Base-by-base conservation (phyloP, 768 basidiomycete genomes). In the Suillus tomentosus region DNA sequence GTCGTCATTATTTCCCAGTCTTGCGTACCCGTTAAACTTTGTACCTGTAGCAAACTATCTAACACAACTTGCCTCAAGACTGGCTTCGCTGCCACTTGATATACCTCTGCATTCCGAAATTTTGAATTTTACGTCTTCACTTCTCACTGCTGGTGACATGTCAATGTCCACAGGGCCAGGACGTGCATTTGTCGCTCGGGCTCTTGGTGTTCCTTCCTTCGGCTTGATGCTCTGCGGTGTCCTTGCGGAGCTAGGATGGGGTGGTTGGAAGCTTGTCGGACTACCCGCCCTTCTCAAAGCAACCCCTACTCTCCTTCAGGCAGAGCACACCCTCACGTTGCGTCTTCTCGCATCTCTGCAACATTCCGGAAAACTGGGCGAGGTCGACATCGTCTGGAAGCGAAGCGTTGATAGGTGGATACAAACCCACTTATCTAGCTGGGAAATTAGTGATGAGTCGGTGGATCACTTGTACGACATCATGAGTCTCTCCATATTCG, bases 201-300 rank as follows among this genome's bases (percentile, higher is more conserved):
- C 75, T 14, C 67, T 75, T 37, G 69, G 68, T 47, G 54, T 64
- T 2, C 73, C 73, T 43, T 65, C 61, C 8, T 86, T 90, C 64
- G 85, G 83, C 1, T 66, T 87, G 3, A 80, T 82, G 37, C 75
- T 94, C 5, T 81, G 85, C 36, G 87, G 87, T 0, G 78, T 83
- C 5, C 81, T 94, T 8, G 81, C 87, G 2, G 87, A 89, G 56
- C 74, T 88, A 5, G 80, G 80, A 0, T 94, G 91, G 90, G 85
- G 85, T 22, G 92, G 91, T 3, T 94, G 91, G 91, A 91, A 87
- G 71, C 78, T 85, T 39, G 73, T 92, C 11, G 89, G 84, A 15
- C 71, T 88, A 2, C 88, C 91, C 2, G 74, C 81, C 14, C 70
- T 92, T n/a, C 68, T 86, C 15, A 85, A 84, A 67, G 77, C 79